Percentiles rank a stretch among this genome's conserved stretches.
Evolutionary conservation across 2,329 filamentous ascomycete genomes (phyloP).

Genomic region (Lachnellula occidentalis): DNA sequence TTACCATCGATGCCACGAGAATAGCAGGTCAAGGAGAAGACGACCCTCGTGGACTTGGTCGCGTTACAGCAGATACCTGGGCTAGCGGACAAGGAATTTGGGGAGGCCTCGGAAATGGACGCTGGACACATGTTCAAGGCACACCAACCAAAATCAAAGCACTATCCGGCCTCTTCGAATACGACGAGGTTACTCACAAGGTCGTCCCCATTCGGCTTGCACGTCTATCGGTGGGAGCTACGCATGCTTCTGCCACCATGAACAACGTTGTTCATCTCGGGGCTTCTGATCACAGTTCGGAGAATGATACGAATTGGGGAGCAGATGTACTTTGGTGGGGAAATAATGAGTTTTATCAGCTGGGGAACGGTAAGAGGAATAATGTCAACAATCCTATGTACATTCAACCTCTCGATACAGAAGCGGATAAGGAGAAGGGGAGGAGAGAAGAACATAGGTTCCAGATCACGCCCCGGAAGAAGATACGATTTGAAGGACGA

Average conservation of each 20-base stretch:
- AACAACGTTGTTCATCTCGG: slow-evolving; percentile 67
- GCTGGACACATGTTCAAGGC: slow-evolving; percentile 82
- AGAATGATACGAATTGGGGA: slow-evolving; percentile 80
- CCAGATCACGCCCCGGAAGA: slow-evolving; percentile 73
- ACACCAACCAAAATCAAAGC: slow-evolving; percentile 75
- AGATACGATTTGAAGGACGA: slow-evolving; percentile 62
- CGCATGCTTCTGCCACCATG: slow-evolving; percentile 79
- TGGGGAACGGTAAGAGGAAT: slow-evolving; percentile 84
- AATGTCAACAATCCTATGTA: slow-evolving; percentile 73
- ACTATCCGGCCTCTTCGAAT: slow-evolving; percentile 81
- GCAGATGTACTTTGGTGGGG: slow-evolving; percentile 91
- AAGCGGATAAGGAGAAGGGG: slow-evolving; percentile 54
- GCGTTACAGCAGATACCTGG: slow-evolving; percentile 72
- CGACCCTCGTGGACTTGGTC: slow-evolving; percentile 38
- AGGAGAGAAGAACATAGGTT: slow-evolving; percentile 68
- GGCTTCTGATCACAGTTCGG: slow-evolving; percentile 37
- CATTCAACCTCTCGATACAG: slow-evolving; percentile 68
- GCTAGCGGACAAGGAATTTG: slow-evolving; percentile 81
- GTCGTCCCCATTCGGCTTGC: slow-evolving; percentile 74
- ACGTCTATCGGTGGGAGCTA: slow-evolving; percentile 67
- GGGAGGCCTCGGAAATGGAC: slow-evolving; percentile 76
- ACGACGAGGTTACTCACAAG: slow-evolving; percentile 64
- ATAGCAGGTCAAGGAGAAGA: slow-evolving; percentile 43
- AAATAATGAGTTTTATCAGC: slow-evolving; percentile 87
- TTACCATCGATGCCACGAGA: slow-evolving; percentile 72